A percentile compares a stretch with the other conserved stretches of the same genome.
These are phyloP conservation scores for Symbiotaphrina buchneri DNA, from an alignment of 495 filamentous ascomycete genomes.

Conservation along the genomic window DNA sequence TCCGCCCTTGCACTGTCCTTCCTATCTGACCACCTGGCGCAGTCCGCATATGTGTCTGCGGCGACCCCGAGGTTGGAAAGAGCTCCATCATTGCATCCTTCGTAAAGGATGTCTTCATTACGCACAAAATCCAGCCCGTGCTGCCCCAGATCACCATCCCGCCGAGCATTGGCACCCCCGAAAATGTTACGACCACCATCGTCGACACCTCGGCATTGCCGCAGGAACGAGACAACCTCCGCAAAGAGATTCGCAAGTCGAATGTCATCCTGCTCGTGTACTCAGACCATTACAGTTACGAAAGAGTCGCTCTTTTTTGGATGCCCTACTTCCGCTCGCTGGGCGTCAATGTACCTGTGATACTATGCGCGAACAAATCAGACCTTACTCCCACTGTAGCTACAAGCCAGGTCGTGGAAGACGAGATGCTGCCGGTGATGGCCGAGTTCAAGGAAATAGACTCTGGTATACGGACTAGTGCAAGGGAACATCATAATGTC, in stretches of 20 bases:
- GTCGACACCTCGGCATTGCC: constrained; percentile 88
- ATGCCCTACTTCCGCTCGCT: constrained; percentile 91
- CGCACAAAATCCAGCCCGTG: constrained; percentile 79
- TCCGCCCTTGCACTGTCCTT: no score
- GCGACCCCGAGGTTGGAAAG: constrained; percentile 63
- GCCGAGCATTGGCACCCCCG: constrained; percentile 65
- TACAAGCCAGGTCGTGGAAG: constrained; percentile 65
- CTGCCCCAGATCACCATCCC: constrained; percentile 88
- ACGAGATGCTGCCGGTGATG: constrained; percentile 98
- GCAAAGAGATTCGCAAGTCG: constrained; percentile 85
- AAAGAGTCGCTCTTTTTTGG: constrained; percentile 92
- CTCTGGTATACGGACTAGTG: constrained; percentile 87
- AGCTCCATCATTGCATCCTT: constrained; percentile 54
- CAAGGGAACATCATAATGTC: constrained; percentile 83
- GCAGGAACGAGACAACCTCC: constrained; percentile 68
- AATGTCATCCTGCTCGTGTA: constrained; percentile 97
- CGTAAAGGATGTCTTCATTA: constrained; percentile 87
- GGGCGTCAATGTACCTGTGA: constrained; percentile 94
- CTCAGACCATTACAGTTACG: constrained; percentile 96
- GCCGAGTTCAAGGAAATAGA: constrained; percentile 97
- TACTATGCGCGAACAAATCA: constrained; percentile 91
- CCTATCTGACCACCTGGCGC: constrained; percentile 4
- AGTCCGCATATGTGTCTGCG: constrained; percentile 92
- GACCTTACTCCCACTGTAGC: constrained; percentile 50
- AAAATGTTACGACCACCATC: constrained; percentile 88